Evolutionary conservation across 495 filamentous ascomycete genomes (phyloP), one percentile per base, ranked within the genome.

Genomic region (Beverwykella pulmonaria): DNA sequence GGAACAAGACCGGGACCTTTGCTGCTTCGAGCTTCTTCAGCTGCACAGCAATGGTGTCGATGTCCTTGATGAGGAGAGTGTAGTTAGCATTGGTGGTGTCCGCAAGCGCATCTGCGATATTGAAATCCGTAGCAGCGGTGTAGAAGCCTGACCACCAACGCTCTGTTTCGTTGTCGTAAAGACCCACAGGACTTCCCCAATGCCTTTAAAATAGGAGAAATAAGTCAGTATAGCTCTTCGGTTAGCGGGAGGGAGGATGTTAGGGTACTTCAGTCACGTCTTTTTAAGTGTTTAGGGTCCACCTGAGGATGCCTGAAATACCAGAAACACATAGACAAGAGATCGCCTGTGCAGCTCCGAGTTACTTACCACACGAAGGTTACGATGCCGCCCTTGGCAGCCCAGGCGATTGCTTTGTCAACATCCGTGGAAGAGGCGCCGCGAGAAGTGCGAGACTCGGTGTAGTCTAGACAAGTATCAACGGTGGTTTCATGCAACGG

Each of bases 121-220:
- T 75, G 32, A 81, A 82, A n/a, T 79, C 77, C 2, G 78, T 78
- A 15, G 79, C 76, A 48, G 73, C 69, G 25, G 79, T 81, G 53
- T 82, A 82, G 71, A 82, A 82, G 12, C 79, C 80, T 14, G 67
- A 66, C 76, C 76, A 83, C 81, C 81, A 82, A n/a, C 65, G 69
- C 15, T 80, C 71, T 26, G 76, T 78, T 2, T 47, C 67, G 5
- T 77, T 81, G 65, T 82, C 78, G 61, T 71, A 74, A 25, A 75
- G 73, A 20, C 73, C 69, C 5, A 72, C 61, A 2, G 77, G 77
- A 0, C 75, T 75, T 46, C 77, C 77, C 79, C 79, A 81, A 69
- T 82, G 81, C n/a, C n/a, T n/a, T n/a, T n/a, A n/a, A n/a, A n/a
- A n/a, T n/a, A n/a, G n/a, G n/a, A n/a, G n/a, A n/a, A n/a, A n/a